A percentile compares a stretch with the other conserved stretches of the same genome.
Conservation (phyloP, 371 early-diverging fungal genomes). For the Quaeritorhiza haematococci region DNA sequence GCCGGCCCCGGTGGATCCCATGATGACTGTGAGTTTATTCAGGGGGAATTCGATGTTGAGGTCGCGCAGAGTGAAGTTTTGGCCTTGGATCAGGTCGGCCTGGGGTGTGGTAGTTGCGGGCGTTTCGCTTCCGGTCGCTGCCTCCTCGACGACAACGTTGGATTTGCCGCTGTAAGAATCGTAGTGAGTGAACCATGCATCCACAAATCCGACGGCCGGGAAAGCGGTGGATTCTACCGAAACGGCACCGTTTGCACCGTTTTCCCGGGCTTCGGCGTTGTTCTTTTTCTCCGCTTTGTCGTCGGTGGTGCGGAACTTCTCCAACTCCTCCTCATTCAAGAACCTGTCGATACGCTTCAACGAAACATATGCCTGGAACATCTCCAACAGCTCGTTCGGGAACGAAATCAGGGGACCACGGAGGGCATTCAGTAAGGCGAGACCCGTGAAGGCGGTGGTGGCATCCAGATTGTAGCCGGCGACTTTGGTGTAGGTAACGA, state of each 20-base stretch:
- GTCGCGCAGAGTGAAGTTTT: conserved; percentile 20
- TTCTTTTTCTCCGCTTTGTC: neutral
- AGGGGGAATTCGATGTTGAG: conserved; percentile 46
- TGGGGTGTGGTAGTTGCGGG: conserved; percentile 59
- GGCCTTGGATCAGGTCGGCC: conserved; percentile 63
- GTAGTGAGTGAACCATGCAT: conserved; percentile 1
- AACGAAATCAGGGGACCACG: conserved; percentile 11
- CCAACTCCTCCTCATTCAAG: conserved; percentile 36
- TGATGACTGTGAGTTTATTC: conserved; percentile 53
- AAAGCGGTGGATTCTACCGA: neutral
- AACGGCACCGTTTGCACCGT: conserved; percentile 1
- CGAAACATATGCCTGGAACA: conserved; percentile 34
- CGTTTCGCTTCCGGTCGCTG: conserved; percentile 53
- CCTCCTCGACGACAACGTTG: neutral
- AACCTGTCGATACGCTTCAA: conserved; percentile 34
- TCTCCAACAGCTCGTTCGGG: conserved; percentile 27
- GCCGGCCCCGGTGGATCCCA: conserved; percentile 60
- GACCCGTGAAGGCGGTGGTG: neutral
- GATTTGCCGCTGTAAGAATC: neutral
- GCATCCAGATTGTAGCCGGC: neutral
- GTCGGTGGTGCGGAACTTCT: conserved; percentile 14
- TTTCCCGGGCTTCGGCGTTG: neutral
- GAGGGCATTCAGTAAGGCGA: neutral
- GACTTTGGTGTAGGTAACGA: neutral
- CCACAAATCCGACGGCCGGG: conserved; percentile 2